Conservation (phyloP, 129 eudicot species). For the Sambucus nigra region DNA sequence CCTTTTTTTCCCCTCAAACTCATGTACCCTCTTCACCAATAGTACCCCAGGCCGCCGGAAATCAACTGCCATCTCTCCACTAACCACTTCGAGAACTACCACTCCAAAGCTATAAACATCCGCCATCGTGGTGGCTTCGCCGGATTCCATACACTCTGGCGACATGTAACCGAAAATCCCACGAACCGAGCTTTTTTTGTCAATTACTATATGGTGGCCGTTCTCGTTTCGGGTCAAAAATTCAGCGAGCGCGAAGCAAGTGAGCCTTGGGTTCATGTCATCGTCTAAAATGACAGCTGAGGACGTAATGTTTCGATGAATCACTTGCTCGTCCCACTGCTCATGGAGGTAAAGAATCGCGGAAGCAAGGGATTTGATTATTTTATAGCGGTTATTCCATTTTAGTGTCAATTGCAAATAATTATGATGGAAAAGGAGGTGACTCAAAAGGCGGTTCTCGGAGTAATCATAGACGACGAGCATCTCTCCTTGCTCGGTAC, state of each 20-base stretch:
- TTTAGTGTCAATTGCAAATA: conserved; percentile 20
- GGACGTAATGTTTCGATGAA: conserved; percentile 75
- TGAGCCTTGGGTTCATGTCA: conserved; percentile 79
- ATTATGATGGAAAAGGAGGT: conserved; percentile 36
- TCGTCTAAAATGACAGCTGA: conserved; percentile 57
- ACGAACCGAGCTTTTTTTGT: conserved; percentile 28
- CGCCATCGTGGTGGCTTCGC: conserved; percentile 65
- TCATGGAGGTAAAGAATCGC: conserved; percentile 79
- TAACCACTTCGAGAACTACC: conserved; percentile 76
- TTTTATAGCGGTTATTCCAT: conserved; percentile 66
- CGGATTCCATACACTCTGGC: conserved; percentile 75
- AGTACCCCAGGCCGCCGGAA: conserved; percentile 48
- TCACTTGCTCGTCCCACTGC: conserved; percentile 91
- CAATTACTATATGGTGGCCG: conserved; percentile 31
- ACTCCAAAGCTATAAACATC: conserved; percentile 93
- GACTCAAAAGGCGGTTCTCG: conserved; percentile 43
- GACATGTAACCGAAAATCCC: conserved; percentile 92
- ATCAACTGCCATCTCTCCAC: conserved; percentile 80
- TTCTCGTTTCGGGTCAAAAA: conserved; percentile 62
- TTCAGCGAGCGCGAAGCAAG: conserved; percentile 72
- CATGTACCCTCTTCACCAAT: conserved; percentile 46
- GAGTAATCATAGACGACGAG: conserved; percentile 66
- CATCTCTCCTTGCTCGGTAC: conserved; percentile 94
- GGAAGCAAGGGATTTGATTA: conserved; percentile 67
- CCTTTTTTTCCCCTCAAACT: conserved; percentile 38